These are phyloP conservation scores for Clitocybe nebularis DNA, from an alignment of 1,284 basidiomycete species.

Conservation along the genomic window DNA sequence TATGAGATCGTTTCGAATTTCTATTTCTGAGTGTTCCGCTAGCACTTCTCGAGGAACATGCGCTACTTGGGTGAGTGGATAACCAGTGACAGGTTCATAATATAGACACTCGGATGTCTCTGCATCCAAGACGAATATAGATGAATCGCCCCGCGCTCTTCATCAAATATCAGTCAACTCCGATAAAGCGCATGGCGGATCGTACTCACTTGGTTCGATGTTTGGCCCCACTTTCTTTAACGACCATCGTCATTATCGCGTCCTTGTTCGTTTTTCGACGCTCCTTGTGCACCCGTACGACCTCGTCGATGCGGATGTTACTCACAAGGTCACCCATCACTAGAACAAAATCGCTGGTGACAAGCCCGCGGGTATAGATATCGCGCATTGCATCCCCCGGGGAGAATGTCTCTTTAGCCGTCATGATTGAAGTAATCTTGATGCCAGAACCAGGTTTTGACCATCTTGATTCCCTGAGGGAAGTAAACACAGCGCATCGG, in stretches of 20 bases:
- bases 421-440: slow-evolving; percentile 85
- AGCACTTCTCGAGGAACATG: slow-evolving; percentile 71
- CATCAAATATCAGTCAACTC: slow-evolving; percentile 12
- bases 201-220: slow-evolving; percentile 69
- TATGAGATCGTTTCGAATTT: slow-evolving; percentile 83
- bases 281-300: slow-evolving; percentile 87
- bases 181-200: neutral
- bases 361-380: slow-evolving; percentile 89
- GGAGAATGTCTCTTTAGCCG: slow-evolving; percentile 84
- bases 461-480: slow-evolving; percentile 72
- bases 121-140: slow-evolving; percentile 72
- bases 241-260: slow-evolving; percentile 94
- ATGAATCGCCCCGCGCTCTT: slow-evolving; percentile 68
- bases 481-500: slow-evolving; percentile 9
- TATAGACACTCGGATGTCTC: slow-evolving; percentile 75
- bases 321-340: slow-evolving; percentile 94
- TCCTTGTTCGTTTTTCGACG: slow-evolving; percentile 86
- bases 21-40: slow-evolving; percentile 66
- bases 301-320: slow-evolving; percentile 87
- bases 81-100: slow-evolving; percentile 69
- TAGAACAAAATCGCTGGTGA: slow-evolving; percentile 91
- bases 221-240: slow-evolving; percentile 70
- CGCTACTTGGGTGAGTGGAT: slow-evolving; percentile 55
- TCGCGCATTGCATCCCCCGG: slow-evolving; percentile 96
- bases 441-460: slow-evolving; percentile 71